Evolutionary conservation across 257 asterid genomes (phyloP).

Genomic region (Solanum bulbocastanum): DNA sequence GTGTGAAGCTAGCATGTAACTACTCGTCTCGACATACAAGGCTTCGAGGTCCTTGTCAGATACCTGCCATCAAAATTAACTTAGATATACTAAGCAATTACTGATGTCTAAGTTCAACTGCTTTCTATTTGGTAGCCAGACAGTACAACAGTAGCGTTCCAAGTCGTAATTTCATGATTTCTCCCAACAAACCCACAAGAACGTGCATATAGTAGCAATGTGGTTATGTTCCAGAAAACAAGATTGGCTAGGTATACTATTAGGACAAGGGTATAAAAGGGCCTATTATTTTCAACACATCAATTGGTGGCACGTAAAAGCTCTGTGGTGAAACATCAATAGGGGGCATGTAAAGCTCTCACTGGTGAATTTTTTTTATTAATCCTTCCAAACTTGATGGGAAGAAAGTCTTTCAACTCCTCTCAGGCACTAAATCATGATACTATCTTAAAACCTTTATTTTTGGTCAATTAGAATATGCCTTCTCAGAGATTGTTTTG

Average conservation of each 20-base stretch:
- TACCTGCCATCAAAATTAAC: conserved; percentile 30
- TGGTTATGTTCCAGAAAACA: background rate
- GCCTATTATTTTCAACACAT: background rate
- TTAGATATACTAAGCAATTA: background rate
- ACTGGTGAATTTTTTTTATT: background rate
- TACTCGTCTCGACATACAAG: conserved; percentile 60
- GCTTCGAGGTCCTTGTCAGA: conserved; percentile 54
- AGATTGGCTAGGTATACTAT: background rate
- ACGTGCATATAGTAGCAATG: background rate
- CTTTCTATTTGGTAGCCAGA: background rate
- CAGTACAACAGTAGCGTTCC: background rate
- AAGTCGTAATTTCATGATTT: background rate
- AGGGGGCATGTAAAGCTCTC: background rate
- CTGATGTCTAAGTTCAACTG: background rate
- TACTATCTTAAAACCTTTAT: background rate
- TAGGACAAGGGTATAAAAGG: background rate
- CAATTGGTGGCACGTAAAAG: background rate
- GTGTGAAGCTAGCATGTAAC: conserved; percentile 83
- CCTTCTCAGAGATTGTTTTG: background rate
- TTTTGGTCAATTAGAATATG: background rate
- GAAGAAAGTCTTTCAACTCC: background rate
- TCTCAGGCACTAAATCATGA: background rate
- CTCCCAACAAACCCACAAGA: background rate
- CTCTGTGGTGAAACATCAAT: background rate
- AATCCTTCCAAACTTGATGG: background rate